phyloP scores from a whole-genome alignment of 2,329 filamentous ascomycete genomes.

The Leptographium lundbergii region DNA sequence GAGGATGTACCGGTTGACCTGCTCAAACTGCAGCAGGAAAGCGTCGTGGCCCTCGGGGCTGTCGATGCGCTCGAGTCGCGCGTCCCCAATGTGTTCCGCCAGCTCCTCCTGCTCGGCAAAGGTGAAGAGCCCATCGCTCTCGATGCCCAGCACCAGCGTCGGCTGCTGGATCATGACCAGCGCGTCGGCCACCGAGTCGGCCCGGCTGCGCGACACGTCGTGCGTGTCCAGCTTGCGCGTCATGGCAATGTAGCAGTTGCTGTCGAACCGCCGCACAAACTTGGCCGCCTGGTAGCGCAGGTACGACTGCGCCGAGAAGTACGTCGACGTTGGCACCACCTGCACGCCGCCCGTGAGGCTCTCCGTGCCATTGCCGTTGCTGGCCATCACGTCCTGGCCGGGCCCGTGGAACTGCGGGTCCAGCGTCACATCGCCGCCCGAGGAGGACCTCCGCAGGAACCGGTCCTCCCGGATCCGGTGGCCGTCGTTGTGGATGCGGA shows the following conservation, averaged over 20 bases:
- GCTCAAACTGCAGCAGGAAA: constrained; percentile 91
- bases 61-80: constrained; percentile 74
- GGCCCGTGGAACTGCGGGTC: constrained; percentile 15
- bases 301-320: constrained; percentile 97
- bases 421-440: not conserved
- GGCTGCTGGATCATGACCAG: constrained; percentile 78
- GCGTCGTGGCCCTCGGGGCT: constrained; percentile 93
- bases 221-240: constrained; percentile 96
- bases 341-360: constrained; percentile 38
- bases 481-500: constrained; percentile 73
- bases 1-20: constrained; percentile 81
- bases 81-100: constrained; percentile 66
- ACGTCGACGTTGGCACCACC: constrained; percentile 55
- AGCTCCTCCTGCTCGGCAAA: constrained; percentile 94
- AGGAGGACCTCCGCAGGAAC: constrained; percentile 23
- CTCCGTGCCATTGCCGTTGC: constrained; percentile 21
- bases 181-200: constrained; percentile 56
- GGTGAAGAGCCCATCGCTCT: constrained; percentile 91
- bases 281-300: constrained; percentile 92
- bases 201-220: constrained; percentile 73
- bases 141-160: constrained; percentile 81
- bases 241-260: constrained; percentile 98
- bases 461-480: constrained; percentile 48
- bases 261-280: constrained; percentile 93
- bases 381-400: not conserved